Base-by-base conservation (phyloP, 164 flowering plant species). In the Aristolochia fimbriata region DNA sequence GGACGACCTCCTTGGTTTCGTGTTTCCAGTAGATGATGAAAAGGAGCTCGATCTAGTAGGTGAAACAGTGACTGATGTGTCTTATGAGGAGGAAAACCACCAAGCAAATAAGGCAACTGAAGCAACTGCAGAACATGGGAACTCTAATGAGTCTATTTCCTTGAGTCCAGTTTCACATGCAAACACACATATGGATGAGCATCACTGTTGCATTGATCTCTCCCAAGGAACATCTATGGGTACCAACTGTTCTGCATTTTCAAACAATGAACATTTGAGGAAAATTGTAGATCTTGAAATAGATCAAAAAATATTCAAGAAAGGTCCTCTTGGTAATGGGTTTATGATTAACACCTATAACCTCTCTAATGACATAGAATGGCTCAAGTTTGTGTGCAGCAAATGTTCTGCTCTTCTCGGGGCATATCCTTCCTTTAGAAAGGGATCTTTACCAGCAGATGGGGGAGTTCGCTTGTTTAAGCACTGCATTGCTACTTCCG, bases 391-490 rank as follows among this genome's bases (percentile, higher is more conserved):
- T 68, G 47, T 50, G 12, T 93, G 97, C 61, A 77, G 78, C 23
- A 71, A 76, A 15, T 93, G 99, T 68, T 86, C 85, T 20, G 73
- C 76, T 68, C 69, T 80, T 22, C 69, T 93, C 58, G 97, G 99
- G 68, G 83, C 88, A 23, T 93, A 79, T 60, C 96, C 96, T 41
- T 74, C 68, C 65, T 52, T 6, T 55, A 41, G 41, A 57, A 61
- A 65, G 59, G 73, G 71, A 30, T 8, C 51, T 63, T 69, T 64
- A 55, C 83, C 87, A 19, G 56, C 80, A 47, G 97, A 94, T 79
- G 86, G 76, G 69, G 88, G 97, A 46, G 68, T 94, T 63, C 81
- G 91, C 22, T 65, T 94, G 37, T 84, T 84, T 67, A 94, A 94
- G 62, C 84, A 90, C 65, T 73, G 73, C 64, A 73, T 89, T 66